Base-by-base conservation (phyloP, 768 basidiomycete species). In the Rhizopogon roseolus region DNA sequence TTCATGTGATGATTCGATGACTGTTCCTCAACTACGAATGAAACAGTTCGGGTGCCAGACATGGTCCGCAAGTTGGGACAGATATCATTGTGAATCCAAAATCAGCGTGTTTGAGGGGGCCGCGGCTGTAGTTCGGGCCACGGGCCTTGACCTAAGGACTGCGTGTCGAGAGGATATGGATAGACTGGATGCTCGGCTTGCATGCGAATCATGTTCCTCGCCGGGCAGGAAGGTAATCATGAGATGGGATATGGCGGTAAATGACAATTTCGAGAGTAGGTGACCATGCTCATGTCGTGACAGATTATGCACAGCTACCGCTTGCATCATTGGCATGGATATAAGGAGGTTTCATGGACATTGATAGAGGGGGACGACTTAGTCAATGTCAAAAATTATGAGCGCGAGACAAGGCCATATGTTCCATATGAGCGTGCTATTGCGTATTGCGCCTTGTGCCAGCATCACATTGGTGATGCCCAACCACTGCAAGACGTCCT, bases 231-330 rank as follows among this genome's bases (percentile, higher is more conserved):
- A 36, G 46, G 46, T 48, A 9, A 22, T 48, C 16, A 48, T 48
- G 46, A 36, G 19, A 36, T 48, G 46, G 46, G 34, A 48, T 8
- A 48, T 48, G 46, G 46, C 46, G 22, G 46, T 48, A 48, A 36
- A 36, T 25, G 34, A 36, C 14, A 36, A 8, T 36, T 36, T 10
- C 7, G 32, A 14, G 22, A 5, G 25, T 25, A 22, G 16, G 19
- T 16, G 5, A 36, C 14, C 9, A 36, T 48, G 9, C 34, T 48
- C 34, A 48, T 34, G 32, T 48, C 14, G 9, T 48, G 1, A 36
- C 22, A 48, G 46, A 34, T 48, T 22, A 22, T 48, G 19, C 46
- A 48, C 22, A 48, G 34, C 46, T 48, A 48, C 34, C 46, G 46
- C 19, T 6, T 48, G 22, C n/a, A n/a, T n/a, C n/a, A n/a, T n/a